A percentile compares a stretch with the other conserved stretches of the same genome.
These are phyloP conservation scores for Blumeria hordei DNA, from an alignment of 2,329 filamentous ascomycete genomes.

Conservation along the genomic window DNA sequence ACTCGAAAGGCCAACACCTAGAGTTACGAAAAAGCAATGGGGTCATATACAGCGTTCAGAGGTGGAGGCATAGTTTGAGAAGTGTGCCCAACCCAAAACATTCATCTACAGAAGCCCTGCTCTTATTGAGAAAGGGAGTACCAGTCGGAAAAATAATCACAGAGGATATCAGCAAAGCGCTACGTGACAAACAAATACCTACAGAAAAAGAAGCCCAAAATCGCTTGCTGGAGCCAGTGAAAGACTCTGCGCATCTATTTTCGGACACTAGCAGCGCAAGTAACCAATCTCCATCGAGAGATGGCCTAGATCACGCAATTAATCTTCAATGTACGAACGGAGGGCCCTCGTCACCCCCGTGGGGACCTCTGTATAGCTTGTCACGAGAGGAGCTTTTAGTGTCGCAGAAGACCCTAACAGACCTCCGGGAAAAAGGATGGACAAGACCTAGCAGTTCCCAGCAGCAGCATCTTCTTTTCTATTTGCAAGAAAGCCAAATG, in stretches of 20 bases:
- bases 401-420: neutral
- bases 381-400: neutral
- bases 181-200: neutral
- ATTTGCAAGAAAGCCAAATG: neutral
- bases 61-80: no score
- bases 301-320: neutral
- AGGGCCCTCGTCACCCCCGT: neutral
- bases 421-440: slow-evolving; percentile 1
- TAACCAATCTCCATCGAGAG: neutral
- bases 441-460: neutral
- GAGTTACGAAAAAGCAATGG: no score
- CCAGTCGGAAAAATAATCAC: no score
- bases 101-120: no score
- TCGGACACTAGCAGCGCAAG: neutral
- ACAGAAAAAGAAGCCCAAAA: neutral
- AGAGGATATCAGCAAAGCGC: no score
- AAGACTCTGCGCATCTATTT: neutral
- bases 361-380: neutral
- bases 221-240: neutral
- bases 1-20: no score
- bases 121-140: no score
- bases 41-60: no score
- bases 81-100: no score
- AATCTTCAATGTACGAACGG: neutral
- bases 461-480: neutral